These are phyloP conservation scores for Colletotrichum magnum DNA, from an alignment of 2,329 filamentous ascomycete genomes.

Conservation along the genomic window DNA sequence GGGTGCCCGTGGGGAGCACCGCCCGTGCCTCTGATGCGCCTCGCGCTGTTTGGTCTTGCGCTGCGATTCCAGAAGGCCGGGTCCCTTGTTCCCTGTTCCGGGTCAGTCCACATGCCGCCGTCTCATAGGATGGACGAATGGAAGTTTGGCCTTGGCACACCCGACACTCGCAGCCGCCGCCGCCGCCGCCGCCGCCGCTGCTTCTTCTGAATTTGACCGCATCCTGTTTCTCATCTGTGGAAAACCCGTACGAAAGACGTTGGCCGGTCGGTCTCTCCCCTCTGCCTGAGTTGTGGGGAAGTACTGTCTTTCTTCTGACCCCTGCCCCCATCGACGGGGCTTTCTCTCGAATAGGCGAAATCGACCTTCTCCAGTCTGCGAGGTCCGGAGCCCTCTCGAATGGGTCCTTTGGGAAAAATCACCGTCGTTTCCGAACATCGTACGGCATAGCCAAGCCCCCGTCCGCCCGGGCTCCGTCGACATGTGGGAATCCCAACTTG, in stretches of 20 bases:
- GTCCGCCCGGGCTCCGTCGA: slow-evolving; percentile 11
- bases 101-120: slow-evolving; percentile 35
- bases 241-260: slow-evolving; percentile 13
- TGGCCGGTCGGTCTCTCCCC: too few species aligned
- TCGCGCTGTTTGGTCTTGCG: slow-evolving; percentile 27
- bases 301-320: not conserved
- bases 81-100: slow-evolving; percentile 36
- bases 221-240: slow-evolving; percentile 3
- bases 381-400: slow-evolving; percentile 19
- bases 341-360: not conserved
- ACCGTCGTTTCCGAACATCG: slow-evolving; percentile 30
- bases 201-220: too few species aligned
- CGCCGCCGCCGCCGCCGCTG: slow-evolving; percentile 10
- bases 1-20: slow-evolving; percentile 12
- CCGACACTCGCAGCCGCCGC: slow-evolving; percentile 23
- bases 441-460: slow-evolving; percentile 13
- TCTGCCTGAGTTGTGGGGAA: not conserved
- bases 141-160: slow-evolving; percentile 37
- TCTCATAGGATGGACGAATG: slow-evolving; percentile 41
- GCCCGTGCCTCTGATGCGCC: slow-evolving; percentile 25
- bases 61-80: slow-evolving; percentile 34
- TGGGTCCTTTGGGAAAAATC: slow-evolving; percentile 13
- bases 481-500: slow-evolving; percentile 32
- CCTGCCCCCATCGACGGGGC: not conserved
- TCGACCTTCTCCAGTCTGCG: not conserved